phyloP scores from a whole-genome alignment of 2,329 filamentous ascomycete species.

The Ophioceras dolichostomum region DNA sequence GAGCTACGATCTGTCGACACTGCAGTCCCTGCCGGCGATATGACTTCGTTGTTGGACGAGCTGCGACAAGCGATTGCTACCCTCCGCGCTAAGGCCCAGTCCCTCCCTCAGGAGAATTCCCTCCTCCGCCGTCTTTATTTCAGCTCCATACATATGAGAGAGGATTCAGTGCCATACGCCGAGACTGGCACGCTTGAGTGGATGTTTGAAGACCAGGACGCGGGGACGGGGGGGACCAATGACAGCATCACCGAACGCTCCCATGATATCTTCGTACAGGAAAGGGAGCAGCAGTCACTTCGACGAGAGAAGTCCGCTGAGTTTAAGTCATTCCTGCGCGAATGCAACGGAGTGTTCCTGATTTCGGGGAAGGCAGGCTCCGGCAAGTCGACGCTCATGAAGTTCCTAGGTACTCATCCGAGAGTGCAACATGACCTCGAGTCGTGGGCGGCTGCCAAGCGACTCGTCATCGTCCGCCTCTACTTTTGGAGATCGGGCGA shows the following conservation, averaged over 20 bases:
- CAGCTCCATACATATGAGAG: neutral
- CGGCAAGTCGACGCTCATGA: slow-evolving; percentile 6
- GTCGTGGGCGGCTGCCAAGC: neutral
- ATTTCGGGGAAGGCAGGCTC: slow-evolving; percentile 4
- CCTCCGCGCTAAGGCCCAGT: neutral
- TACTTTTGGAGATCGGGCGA: slow-evolving; percentile 4
- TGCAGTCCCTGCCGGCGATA: neutral
- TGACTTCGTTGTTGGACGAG: neutral
- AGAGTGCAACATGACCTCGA: neutral
- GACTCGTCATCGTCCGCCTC: neutral
- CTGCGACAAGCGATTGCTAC: neutral
- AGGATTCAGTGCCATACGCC: neutral
- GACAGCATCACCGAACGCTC: no score
- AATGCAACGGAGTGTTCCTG: slow-evolving; percentile 1
- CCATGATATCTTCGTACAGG: no score
- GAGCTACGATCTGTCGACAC: neutral
- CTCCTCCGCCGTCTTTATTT: neutral
- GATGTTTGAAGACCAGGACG: no score
- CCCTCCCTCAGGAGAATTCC: neutral
- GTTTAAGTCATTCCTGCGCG: neutral
- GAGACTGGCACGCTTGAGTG: no score
- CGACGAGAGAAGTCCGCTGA: neutral
- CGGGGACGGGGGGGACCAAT: no score
- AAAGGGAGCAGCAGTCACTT: neutral
- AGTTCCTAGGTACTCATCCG: slow-evolving; percentile 3